These are phyloP conservation scores for Amanita molliuscula DNA, from an alignment of 768 basidiomycete genomes.

Conservation along the genomic window DNA sequence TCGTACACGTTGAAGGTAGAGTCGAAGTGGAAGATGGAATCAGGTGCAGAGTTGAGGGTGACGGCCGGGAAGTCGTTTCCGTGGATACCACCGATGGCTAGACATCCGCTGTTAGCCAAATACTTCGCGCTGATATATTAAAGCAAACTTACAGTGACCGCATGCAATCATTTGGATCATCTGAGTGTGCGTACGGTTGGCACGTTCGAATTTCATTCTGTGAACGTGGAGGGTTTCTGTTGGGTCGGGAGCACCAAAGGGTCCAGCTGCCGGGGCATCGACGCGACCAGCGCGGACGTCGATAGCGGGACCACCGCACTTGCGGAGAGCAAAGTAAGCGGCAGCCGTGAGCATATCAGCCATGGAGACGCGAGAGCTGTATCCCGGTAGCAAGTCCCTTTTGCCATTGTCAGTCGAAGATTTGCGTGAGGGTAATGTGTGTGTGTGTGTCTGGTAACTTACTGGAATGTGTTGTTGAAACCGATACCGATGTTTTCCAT, in stretches of 20 bases:
- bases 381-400: constrained; percentile 2
- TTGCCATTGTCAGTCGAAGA: background rate
- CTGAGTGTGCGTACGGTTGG: constrained; percentile 19
- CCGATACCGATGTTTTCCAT: constrained; percentile 12
- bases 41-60: background rate
- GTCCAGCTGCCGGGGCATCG: constrained; percentile 20
- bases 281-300: constrained; percentile 21
- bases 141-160: constrained; percentile 15
- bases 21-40: background rate
- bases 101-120: background rate
- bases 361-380: constrained; percentile 9
- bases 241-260: constrained; percentile 21
- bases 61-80: constrained; percentile 16
- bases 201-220: constrained; percentile 15
- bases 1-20: constrained; percentile 1
- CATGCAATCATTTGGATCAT: constrained; percentile 25
- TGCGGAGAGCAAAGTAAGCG: constrained; percentile 15
- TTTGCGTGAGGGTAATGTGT: too few species aligned
- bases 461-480: constrained; percentile 5
- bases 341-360: constrained; percentile 23
- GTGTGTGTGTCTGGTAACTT: background rate
- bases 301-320: constrained; percentile 23
- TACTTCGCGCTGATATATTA: background rate
- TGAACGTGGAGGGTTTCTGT: constrained; percentile 15
- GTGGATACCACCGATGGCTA: constrained; percentile 20